Base-by-base conservation (phyloP, 169 alveolate genomes). In the Plasmodium sp. region DNA sequence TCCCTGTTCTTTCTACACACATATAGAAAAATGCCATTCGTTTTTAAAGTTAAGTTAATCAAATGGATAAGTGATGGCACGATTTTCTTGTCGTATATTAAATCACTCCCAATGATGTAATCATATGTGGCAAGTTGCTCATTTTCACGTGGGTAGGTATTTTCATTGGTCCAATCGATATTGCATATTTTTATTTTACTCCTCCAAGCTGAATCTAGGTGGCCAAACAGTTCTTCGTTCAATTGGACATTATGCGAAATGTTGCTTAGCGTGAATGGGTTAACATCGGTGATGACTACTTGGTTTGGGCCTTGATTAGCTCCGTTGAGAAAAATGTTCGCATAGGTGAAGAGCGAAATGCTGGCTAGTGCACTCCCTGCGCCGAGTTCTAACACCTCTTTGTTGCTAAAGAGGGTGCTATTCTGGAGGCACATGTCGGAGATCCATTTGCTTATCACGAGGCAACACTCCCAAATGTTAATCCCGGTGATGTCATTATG, bases 381-480 rank as follows among this genome's bases (percentile, higher is more conserved):
- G 6, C 97, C 97, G 54, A 96, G 72, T 82, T 96, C 96, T 72
- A 96, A 83, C 6, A 95, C 93, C n/a, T 34, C 48, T 67, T 94
- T 96, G 79, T 92, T 93, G 36, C 33, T 41, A 82, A 96, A 96
- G 4, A 48, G 45, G 0, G 39, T 36, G 45, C 18, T 74, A 58
- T 92, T 51, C 48, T 75, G 62, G 45, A 54, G 14, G 18, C 79
- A 92, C 56, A 96, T 81, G 34, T 84, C 94, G 36, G 84, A 33
- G 27, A 94, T 34, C 98, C 98, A 96, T 73, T 94, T 84, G 72
- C 97, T 74, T 3, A 94, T 86, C 39, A 93, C 80, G 7, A 96
- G 27, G 34, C 93, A 83, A n/a, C 97, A 45, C 83, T 96, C 98
- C 98, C 98, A 96, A 5, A 96, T 94, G 34, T 95, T 95, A 73